A percentile compares a stretch with the other conserved stretches of the same genome.
phyloP scores from a whole-genome alignment of 1,284 basidiomycete species.

The Baeospora myosura region DNA sequence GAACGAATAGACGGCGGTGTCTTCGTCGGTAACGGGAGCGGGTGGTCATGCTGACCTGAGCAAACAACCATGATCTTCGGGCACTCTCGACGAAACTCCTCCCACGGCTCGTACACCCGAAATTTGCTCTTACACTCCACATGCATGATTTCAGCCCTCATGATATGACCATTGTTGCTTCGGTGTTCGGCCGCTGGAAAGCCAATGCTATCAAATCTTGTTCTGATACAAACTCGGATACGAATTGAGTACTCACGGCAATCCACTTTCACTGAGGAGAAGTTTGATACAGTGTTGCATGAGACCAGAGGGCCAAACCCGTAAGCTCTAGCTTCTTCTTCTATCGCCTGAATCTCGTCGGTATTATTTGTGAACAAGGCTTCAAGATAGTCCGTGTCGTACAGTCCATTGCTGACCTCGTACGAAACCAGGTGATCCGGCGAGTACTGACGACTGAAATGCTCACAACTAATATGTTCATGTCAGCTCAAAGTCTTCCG shows the following conservation, averaged over 20 bases:
- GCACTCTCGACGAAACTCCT: constrained; percentile 11
- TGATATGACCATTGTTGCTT: not conserved
- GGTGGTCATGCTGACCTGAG: constrained; percentile 14
- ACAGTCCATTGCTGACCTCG: constrained; percentile 10
- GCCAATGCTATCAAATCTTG: constrained; percentile 8
- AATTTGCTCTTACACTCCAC: constrained; percentile 11
- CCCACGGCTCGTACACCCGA: constrained; percentile 13
- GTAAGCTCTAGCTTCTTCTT: constrained; percentile 8
- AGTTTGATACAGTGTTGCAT: constrained; percentile 12
- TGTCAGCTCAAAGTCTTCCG: not conserved
- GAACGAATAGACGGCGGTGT: constrained; percentile 10
- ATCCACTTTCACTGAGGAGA: constrained; percentile 10
- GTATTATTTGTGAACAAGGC: constrained; percentile 16
- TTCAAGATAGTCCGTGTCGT: constrained; percentile 17
- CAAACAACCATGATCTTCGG: constrained; percentile 12
- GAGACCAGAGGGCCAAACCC: constrained; percentile 15
- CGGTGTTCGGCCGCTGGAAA: too few relatives aligned
- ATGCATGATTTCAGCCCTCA: constrained; percentile 4
- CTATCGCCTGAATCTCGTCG: constrained; percentile 16
- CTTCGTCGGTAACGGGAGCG: constrained; percentile 14
- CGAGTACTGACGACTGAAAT: constrained; percentile 7
- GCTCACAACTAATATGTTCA: constrained; percentile 14
- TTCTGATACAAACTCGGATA: not conserved
- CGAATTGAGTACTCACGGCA: constrained; percentile 15
- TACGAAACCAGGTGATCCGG: constrained; percentile 14